Evolutionary conservation across 2,329 filamentous ascomycete species (phyloP), one percentile per base, ranked within the genome.

Genomic region (Colletotrichum nymphaeae): DNA sequence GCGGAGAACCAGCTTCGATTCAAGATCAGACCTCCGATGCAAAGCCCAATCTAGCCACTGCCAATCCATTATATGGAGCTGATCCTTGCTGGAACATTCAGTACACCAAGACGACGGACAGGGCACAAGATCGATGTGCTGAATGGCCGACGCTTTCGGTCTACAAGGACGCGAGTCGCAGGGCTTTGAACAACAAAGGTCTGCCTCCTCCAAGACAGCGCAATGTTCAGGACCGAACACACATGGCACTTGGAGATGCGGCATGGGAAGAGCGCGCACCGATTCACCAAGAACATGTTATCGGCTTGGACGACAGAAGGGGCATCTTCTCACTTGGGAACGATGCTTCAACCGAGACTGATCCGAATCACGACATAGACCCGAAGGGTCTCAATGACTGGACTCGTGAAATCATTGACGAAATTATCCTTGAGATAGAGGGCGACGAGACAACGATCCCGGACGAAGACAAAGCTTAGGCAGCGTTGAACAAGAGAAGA

Each of bases 111-210:
- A 70, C 53, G 19, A 68, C 76, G 22, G 35, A 24, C 1, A 9
- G 16, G 7, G 56, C 67, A 32, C 60, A 73, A 8, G 60, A 76
- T 7, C 59, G 63, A 26, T 75, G 65, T 12, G 79, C 76, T 26
- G 76, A 78, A 57, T 84, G 83, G 83, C 83, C 83, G 1, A 78
- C 79, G 9, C 74, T 82, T 52, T 75, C 81, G 14, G 81, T 83
- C 67, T 77, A 84, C 32, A 84, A 83, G 63, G 80, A 82, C 30
- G 79, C 81, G 16, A 80, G 81, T 46, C 80, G 83, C 66, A 79
- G 79, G 22, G 75, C 77, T 1, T 57, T 62, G 42, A 67, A 72
- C 57, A 72, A 78, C 55, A 72, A 77, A 24, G 78, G 75, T 37
- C 76, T 84, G 26, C 82, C 82, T 53, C 73, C 79, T 3, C 83